These are phyloP conservation scores for Nemania serpens DNA, from an alignment of 2,329 filamentous ascomycete genomes.

Conservation along the genomic window DNA sequence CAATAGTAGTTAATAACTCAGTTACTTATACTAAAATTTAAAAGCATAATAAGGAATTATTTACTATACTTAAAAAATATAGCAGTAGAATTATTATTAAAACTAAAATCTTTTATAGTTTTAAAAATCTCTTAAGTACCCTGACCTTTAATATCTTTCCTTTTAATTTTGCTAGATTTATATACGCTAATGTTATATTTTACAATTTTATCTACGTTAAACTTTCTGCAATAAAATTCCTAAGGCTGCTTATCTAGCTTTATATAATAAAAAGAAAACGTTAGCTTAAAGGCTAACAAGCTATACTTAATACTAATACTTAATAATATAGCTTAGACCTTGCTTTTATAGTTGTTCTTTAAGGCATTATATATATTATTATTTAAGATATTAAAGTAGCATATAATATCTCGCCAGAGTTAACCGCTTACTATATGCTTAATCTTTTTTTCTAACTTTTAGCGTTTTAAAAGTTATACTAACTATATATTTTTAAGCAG, in stretches of 20 bases:
- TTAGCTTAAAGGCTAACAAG: conserved; percentile 85
- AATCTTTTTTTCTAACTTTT: conserved; percentile 59
- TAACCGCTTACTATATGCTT: conserved; percentile 71
- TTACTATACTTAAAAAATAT: conserved; percentile 95
- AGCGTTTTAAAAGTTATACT: conserved; percentile 66
- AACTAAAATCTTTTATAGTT: conserved; percentile 78
- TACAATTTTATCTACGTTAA: conserved; percentile 66
- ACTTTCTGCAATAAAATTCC: conserved; percentile 66
- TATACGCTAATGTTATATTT: conserved; percentile 38
- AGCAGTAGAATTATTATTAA: conserved; percentile 86
- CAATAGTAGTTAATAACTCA: conserved; percentile 97
- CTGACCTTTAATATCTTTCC: conserved; percentile 81
- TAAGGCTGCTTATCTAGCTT: conserved; percentile 75
- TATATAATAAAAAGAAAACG: conserved; percentile 95
- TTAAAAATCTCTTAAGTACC: conserved; percentile 78
- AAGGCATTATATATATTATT: conserved; percentile 94
- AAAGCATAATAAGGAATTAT: conserved; percentile 87
- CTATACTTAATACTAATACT: conserved; percentile 94
- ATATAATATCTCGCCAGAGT: conserved; percentile 72
- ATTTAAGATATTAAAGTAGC: conserved; percentile 94
- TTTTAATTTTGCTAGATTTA: conserved; percentile 72
- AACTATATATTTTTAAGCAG: conserved; percentile 78
- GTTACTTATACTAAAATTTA: conserved; percentile 97
- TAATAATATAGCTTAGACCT: conserved; percentile 88
- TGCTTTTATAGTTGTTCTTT: conserved; percentile 96